These are phyloP conservation scores for Marchantia paleacea DNA, from an alignment of 225 moss, liverwort and hornwort genomes.

Conservation along the genomic window DNA sequence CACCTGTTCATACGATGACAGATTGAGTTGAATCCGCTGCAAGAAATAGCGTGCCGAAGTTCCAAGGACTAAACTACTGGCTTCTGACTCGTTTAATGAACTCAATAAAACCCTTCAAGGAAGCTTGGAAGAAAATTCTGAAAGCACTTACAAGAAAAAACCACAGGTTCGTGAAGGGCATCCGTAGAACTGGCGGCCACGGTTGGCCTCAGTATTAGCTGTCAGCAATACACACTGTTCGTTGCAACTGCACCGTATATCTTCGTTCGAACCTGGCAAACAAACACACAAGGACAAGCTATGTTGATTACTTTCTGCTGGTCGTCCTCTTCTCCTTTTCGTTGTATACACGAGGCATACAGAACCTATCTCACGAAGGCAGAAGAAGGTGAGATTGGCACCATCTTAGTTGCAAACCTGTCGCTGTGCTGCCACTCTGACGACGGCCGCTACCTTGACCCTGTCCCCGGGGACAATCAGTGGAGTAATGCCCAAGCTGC, in stretches of 20 bases:
- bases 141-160: conserved; percentile 68
- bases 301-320: background rate
- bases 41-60: background rate
- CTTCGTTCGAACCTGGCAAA: conserved; percentile 31
- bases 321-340: background rate
- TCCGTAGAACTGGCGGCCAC: conserved; percentile 80
- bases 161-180: conserved; percentile 68
- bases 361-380: background rate
- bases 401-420: conserved; percentile 1
- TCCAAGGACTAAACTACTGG: background rate
- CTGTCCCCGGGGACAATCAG: conserved; percentile 70
- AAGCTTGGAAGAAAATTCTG: background rate
- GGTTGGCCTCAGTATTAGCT: conserved; percentile 87
- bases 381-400: background rate
- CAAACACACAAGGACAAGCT: background rate
- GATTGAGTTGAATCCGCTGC: background rate
- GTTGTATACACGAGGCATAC: background rate
- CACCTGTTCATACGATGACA: conserved; percentile 24
- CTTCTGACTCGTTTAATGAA: background rate
- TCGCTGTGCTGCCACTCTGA: background rate
- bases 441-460: conserved; percentile 41
- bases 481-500: conserved; percentile 74
- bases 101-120: background rate
- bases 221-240: conserved; percentile 59
- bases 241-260: conserved; percentile 58